These are phyloP conservation scores for Calvatia gigantea DNA, from an alignment of 768 basidiomycete genomes.

Conservation along the genomic window DNA sequence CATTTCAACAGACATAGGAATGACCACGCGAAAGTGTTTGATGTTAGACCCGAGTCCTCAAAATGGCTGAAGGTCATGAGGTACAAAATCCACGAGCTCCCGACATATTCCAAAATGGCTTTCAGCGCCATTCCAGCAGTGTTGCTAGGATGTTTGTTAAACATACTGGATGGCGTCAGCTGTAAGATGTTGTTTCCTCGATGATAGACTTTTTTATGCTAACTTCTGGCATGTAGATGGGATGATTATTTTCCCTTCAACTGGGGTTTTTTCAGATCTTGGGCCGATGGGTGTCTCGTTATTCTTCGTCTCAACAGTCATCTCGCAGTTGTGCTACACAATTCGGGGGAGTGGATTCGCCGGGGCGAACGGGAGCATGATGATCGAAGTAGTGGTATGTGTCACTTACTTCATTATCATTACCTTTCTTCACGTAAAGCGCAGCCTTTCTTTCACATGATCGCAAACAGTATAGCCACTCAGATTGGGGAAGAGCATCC, in stretches of 20 bases:
- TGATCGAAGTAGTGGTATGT: conserved; percentile 96
- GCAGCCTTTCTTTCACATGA: conserved; percentile 93
- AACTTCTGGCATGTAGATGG: conserved; percentile 58
- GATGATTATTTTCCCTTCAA: conserved; percentile 92
- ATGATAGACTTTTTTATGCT: not conserved
- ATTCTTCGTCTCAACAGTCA: conserved; percentile 85
- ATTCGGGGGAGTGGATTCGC: conserved; percentile 86
- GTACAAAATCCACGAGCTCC: conserved; percentile 11
- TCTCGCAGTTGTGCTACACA: conserved; percentile 83
- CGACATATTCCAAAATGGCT: conserved; percentile 24
- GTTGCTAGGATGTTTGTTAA: conserved; percentile 77
- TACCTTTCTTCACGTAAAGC: not conserved
- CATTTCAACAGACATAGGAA: not conserved
- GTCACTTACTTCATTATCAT: conserved; percentile 1
- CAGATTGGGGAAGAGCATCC: conserved; percentile 71
- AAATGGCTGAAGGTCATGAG: conserved; percentile 8
- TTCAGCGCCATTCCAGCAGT: conserved; percentile 73
- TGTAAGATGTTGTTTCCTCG: conserved; percentile 45
- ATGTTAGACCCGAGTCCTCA: not conserved
- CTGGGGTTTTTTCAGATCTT: conserved; percentile 73
- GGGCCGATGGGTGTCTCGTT: conserved; percentile 92
- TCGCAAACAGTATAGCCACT: conserved; percentile 71
- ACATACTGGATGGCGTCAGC: conserved; percentile 91
- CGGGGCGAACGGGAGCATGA: conserved; percentile 92
- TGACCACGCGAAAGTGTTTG: not conserved